Evolutionary conservation across 2,329 filamentous ascomycete genomes (phyloP).

Genomic region (Penicillium fuscoglaucum): DNA sequence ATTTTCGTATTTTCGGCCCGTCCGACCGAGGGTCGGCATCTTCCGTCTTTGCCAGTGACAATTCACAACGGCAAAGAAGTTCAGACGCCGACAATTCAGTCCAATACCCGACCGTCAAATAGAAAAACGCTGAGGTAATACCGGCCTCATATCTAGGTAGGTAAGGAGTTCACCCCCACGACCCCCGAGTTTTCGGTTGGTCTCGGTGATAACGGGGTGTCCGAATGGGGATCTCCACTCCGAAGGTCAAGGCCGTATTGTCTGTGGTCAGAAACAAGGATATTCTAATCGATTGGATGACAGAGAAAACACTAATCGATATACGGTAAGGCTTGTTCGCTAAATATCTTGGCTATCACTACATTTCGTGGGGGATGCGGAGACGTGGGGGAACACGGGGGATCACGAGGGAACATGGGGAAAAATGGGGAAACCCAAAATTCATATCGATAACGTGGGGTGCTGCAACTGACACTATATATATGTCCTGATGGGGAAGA

Average conservation of each 20-base stretch:
- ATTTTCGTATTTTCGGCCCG: too few relatives aligned
- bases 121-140: neutral
- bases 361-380: slow-evolving; percentile 3
- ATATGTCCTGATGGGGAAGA: neutral
- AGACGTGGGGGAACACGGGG: slow-evolving; percentile 6
- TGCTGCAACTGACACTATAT: neutral
- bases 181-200: slow-evolving; percentile 4
- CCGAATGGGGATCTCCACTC: slow-evolving; percentile 1
- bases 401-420: neutral
- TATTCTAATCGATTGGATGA: neutral
- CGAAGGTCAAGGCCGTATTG: neutral
- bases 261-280: neutral
- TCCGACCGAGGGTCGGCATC: too few relatives aligned
- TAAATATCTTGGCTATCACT: neutral
- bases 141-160: neutral
- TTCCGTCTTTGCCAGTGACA: too few relatives aligned
- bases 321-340: neutral
- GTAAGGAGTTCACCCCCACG: slow-evolving; percentile 7
- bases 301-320: neutral
- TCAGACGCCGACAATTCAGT: neutral
- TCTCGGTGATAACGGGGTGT: neutral
- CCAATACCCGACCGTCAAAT: neutral
- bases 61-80: too few relatives aligned
- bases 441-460: neutral
- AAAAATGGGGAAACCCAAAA: neutral